Evolutionary conservation across 2,329 filamentous ascomycete species (phyloP).

Genomic region (Septoria linicola): DNA sequence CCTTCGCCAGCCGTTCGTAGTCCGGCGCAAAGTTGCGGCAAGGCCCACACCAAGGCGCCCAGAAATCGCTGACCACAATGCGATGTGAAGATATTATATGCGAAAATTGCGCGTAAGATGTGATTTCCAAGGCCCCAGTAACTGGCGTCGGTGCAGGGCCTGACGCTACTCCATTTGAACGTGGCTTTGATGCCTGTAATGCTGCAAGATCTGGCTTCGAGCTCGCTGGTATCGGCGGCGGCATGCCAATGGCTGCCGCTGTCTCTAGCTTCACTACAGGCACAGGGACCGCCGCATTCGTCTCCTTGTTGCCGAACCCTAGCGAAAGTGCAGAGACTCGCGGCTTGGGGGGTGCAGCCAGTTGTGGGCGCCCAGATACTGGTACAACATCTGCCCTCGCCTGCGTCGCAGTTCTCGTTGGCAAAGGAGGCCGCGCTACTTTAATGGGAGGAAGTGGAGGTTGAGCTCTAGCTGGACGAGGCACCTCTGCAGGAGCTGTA

Average conservation of each 20-base stretch:
- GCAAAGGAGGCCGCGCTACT: slow-evolving; percentile 24
- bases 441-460: slow-evolving; percentile 29
- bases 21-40: slow-evolving; percentile 25
- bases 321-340: slow-evolving; percentile 32
- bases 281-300: slow-evolving; percentile 17
- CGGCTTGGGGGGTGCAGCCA: slow-evolving; percentile 26
- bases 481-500: not conserved
- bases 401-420: not conserved
- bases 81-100: slow-evolving; percentile 20
- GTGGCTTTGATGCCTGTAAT: slow-evolving; percentile 55
- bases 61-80: slow-evolving; percentile 24
- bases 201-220: slow-evolving; percentile 60
- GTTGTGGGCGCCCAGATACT: slow-evolving; percentile 19
- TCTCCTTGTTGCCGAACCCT: slow-evolving; percentile 31
- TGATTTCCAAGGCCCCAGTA: slow-evolving; percentile 20
- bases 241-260: slow-evolving; percentile 29
- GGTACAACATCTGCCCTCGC: not conserved
- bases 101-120: slow-evolving; percentile 19
- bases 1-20: slow-evolving; percentile 20
- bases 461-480: slow-evolving; percentile 9
- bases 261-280: slow-evolving; percentile 15
- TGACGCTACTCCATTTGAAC: slow-evolving; percentile 19
- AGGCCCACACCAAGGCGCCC: slow-evolving; percentile 25
- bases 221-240: slow-evolving; percentile 54
- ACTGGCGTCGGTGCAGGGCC: slow-evolving; percentile 16